phyloP scores from a whole-genome alignment of 2,329 filamentous ascomycete genomes.

The Phaeosphaeria sp. region DNA sequence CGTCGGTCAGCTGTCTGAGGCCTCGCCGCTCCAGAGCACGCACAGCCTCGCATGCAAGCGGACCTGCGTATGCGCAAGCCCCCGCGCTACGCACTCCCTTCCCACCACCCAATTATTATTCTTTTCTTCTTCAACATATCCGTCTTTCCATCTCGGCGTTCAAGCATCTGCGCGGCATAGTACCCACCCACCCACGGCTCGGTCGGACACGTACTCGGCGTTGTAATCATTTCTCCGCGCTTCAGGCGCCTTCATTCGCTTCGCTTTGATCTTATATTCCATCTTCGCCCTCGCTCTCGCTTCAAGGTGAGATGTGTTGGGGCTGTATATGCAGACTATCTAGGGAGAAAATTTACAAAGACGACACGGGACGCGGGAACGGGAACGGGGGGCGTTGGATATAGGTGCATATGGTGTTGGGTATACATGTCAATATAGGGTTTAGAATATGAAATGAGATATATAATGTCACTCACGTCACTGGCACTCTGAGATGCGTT shows the following conservation, averaged over 20 bases:
- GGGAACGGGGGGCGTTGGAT: too few relatives aligned
- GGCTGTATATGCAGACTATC: not conserved
- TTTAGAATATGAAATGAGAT: not conserved
- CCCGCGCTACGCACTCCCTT: too few relatives aligned
- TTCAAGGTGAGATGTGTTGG: not conserved
- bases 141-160: not conserved
- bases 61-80: not conserved
- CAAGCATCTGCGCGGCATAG: constrained; percentile 4
- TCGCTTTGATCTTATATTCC: not conserved
- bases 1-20: too few relatives aligned
- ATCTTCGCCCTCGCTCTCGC: not conserved
- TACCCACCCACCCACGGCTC: not conserved
- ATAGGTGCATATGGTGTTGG: not conserved
- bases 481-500: too few relatives aligned
- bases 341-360: not conserved
- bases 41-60: not conserved
- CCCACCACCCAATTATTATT: too few relatives aligned
- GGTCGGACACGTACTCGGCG: constrained; percentile 2
- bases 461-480: not conserved
- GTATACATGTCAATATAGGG: not conserved
- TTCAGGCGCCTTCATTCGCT: constrained; percentile 2
- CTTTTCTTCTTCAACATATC: too few relatives aligned
- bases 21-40: too few relatives aligned
- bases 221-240: not conserved
- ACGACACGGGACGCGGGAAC: not conserved